Evolutionary conservation across 139 green algal genomes (phyloP), one percentile per base, ranked within the genome.

Genomic region (Asterochloris sp.): DNA sequence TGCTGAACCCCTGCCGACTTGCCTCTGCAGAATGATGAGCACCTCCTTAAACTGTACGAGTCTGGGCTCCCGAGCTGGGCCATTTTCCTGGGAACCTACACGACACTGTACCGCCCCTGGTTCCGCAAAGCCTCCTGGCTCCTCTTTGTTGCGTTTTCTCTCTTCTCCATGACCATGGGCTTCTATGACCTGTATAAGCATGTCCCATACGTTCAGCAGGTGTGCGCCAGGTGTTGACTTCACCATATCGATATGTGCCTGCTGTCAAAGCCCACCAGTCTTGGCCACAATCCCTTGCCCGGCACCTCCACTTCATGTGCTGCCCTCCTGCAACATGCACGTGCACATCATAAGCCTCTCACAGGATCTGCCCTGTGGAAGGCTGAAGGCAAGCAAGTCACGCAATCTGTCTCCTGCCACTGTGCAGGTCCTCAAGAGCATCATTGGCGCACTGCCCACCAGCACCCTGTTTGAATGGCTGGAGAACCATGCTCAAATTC

Each of bases 121-220:
- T 88, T 97, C 82, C 90, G 94, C 13, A 82, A 78, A 0, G 74
- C 86, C 28, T 92, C 92, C 17, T 96, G 87, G 85, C 61, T 92
- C 23, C 81, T 94, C 15, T 97, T 95, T 86, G 87, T 95, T 12
- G 82, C 89, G 26, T 87, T 97, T 54, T 94, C 89, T 12, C 61
- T 93, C 47, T 88, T 97, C 73, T 96, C 91, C 71, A 90, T 97
- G 84, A 83, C 82, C 15, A 84, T 88, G 24, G 94, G 91, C 76
- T 93, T 95, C 80, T 93, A 92, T 62, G 93, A 96, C 81, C 68
- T 96, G 61, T 95, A 94, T 85, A 95, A 95, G 69, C 93, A 94
- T 61, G 88, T 97, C 16, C 94, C 94, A 10, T 91, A 89, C 76
- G 83, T 96, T 54, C 89, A 91, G 75, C 61, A 91, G 85, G 79